Evolutionary conservation across 169 alveolate species (phyloP).

Genomic region (Perkinsus chesapeaki): DNA sequence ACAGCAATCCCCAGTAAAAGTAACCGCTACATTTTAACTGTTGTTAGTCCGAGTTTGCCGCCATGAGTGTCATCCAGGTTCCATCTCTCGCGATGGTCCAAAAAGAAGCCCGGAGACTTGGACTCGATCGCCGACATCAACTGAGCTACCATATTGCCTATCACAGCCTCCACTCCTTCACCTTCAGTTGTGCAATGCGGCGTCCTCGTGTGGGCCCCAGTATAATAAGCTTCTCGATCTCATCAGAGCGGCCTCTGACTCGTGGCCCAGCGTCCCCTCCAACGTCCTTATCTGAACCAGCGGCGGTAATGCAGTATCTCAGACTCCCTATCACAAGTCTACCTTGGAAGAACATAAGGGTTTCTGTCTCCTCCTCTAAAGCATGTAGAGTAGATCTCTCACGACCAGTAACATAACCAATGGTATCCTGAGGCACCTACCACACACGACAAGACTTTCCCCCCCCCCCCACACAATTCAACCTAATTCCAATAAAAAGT

Average conservation of each 20-base stretch:
- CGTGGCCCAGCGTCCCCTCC: background rate
- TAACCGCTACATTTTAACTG: background rate
- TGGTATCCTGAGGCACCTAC: background rate
- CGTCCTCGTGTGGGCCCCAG: background rate
- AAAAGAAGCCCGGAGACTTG: background rate
- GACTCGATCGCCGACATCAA: background rate
- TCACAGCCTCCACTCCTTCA: background rate
- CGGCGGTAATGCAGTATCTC: no score
- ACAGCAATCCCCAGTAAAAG: background rate
- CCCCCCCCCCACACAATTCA: no score
- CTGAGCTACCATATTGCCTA: background rate
- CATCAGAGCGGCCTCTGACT: background rate
- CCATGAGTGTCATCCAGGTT: background rate
- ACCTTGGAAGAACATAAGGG: background rate
- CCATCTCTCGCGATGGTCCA: background rate
- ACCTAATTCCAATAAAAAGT: no score
- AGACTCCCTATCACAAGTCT: background rate
- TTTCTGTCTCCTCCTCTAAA: background rate
- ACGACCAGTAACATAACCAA: background rate
- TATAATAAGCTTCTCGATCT: background rate
- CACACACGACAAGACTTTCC: no score
- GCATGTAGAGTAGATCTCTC: background rate
- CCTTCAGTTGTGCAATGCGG: background rate
- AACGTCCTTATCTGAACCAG: background rate
- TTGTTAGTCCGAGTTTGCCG: background rate